phyloP scores from a whole-genome alignment of 208 protist genomes.

The Leptomonas seymouri region DNA sequence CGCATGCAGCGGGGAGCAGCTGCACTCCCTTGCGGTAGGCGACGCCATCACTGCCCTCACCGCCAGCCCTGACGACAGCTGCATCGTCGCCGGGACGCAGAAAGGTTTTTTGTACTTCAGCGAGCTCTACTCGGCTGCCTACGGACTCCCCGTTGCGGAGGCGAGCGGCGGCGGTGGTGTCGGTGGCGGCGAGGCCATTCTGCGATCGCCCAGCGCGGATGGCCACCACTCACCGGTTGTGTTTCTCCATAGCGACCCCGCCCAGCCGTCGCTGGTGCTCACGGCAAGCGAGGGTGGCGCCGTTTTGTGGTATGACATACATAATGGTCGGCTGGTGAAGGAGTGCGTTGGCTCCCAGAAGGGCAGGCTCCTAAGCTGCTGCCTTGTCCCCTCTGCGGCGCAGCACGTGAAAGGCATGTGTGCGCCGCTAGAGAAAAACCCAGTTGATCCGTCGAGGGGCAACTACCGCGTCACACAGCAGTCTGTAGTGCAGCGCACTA shows the following conservation, averaged over 20 bases:
- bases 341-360: slow-evolving; percentile 50
- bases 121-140: slow-evolving; percentile 17
- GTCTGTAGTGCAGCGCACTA: not conserved
- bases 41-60: slow-evolving; percentile 59
- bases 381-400: slow-evolving; percentile 16
- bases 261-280: slow-evolving; percentile 34
- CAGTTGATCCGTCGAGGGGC: slow-evolving; percentile 41
- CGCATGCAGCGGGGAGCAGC: slow-evolving; percentile 47
- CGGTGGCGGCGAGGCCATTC: slow-evolving; percentile 25
- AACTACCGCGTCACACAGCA: slow-evolving; percentile 30
- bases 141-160: slow-evolving; percentile 1
- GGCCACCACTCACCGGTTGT: slow-evolving; percentile 61
- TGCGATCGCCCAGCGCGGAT: slow-evolving; percentile 49
- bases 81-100: slow-evolving; percentile 54
- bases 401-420: slow-evolving; percentile 25
- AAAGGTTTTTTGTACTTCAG: slow-evolving; percentile 68
- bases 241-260: slow-evolving; percentile 44
- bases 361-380: slow-evolving; percentile 51
- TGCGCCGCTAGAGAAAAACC: slow-evolving; percentile 56
- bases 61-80: slow-evolving; percentile 41
- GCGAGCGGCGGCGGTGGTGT: not conserved
- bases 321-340: slow-evolving; percentile 32
- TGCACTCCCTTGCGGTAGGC: slow-evolving; percentile 57
- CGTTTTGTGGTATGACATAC: slow-evolving; percentile 64
- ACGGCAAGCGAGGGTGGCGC: slow-evolving; percentile 57